These are phyloP conservation scores for Ashbya aceris DNA, from an alignment of 1,139 yeast species.

Conservation along the genomic window DNA sequence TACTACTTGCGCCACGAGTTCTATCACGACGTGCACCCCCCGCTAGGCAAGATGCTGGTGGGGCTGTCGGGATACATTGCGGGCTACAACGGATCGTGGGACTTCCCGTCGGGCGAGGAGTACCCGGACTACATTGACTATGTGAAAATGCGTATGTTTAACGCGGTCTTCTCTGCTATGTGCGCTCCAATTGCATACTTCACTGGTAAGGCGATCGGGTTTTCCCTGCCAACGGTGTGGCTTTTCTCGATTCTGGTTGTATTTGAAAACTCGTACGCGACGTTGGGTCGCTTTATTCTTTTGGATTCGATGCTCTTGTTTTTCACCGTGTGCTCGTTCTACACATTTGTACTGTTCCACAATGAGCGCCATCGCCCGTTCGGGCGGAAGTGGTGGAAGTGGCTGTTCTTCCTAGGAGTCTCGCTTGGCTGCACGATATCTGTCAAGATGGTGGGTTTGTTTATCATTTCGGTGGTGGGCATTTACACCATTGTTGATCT, in stretches of 20 bases:
- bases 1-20: constrained; percentile 87
- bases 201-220: constrained; percentile 80
- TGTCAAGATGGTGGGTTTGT: constrained; percentile 80
- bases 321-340: constrained; percentile 80
- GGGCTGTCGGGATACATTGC: constrained; percentile 92
- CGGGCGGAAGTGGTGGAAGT: constrained; percentile 84
- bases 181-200: constrained; percentile 92
- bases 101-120: constrained; percentile 75
- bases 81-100: constrained; percentile 93
- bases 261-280: constrained; percentile 77
- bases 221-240: constrained; percentile 78
- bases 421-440: constrained; percentile 70
- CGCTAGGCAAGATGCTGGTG: constrained; percentile 87
- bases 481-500: constrained; percentile 66
- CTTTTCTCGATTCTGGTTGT: constrained; percentile 79
- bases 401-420: constrained; percentile 74
- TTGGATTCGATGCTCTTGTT: constrained; percentile 93
- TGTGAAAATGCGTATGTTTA: constrained; percentile 88
- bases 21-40: constrained; percentile 98
- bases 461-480: constrained; percentile 67
- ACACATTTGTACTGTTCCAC: constrained; percentile 72
- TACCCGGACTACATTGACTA: constrained; percentile 85
- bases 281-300: constrained; percentile 84
- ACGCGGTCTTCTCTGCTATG: constrained; percentile 80
- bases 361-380: constrained; percentile 57